Evolutionary conservation across 202 grass and related monocot species (phyloP), one percentile per base, ranked within the genome.

Genomic region (Dendrocalamus latiflorus): DNA sequence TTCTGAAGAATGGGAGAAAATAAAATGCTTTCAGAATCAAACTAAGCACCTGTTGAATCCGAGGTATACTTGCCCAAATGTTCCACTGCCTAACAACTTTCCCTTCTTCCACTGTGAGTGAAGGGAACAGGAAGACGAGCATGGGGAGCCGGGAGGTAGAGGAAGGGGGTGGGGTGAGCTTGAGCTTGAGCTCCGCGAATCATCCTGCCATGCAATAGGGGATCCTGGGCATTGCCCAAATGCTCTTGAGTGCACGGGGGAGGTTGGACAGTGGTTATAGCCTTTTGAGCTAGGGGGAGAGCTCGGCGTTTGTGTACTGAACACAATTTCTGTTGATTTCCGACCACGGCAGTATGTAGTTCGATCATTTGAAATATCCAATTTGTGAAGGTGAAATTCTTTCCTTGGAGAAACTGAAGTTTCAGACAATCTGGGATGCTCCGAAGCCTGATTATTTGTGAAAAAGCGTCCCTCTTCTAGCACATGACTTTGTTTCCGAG

Each of bases 21-120:
- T 70, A 74, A 16, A 75, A 28, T 48, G 38, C 8, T 65, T 17
- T 79, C 18, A 68, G 68, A 77, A 56, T 65, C 59, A 78, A 84
- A 78, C 22, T 30, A 74, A 81, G 79, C 20, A 94, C 92, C 92
- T 94, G 83, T 95, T 99, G 83, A 99, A 99, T 51, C 96, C 96
- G 38, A 92, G 83, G 81, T 94, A 99, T 76, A 99, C 96, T 87
- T 99, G 93, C 28, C 96, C 96, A 80, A 99, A 99, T 37, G 96
- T 99, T 45, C 96, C 96, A 85, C 96, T 94, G 44, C 96, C 96
- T 78, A 99, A 88, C 78, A 96, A 78, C 88, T 99, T 99, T 44
- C 96, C 96, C 57, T 91, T 96, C 81, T 96, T 99, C 96, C 93
- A 99, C 75, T 89, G 83, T 28, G 93, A 92, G 77, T 86, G 83